Base-by-base conservation (phyloP, 192 early-diverging fungal species). In the Glomus cerebriforme region DNA sequence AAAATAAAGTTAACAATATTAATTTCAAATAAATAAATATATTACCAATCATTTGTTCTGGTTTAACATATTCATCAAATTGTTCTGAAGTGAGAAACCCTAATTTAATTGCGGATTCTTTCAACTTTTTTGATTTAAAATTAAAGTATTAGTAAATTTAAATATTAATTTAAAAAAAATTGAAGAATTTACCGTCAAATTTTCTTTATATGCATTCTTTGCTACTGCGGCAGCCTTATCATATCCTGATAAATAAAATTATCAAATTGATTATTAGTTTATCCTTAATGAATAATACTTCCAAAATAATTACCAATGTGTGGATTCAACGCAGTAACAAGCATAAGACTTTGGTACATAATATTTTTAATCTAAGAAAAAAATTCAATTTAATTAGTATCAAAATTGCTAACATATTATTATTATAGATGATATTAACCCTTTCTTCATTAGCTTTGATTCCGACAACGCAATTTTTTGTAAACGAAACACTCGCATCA, bases 311-410 rank as follows among this genome's bases (percentile, higher is more conserved):
- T 81, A 81, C 97, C 98, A 87, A 99, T 98, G 82, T 98, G 88
- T 39, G 96, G 96, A 90, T 99, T 99, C 58, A 99, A 89, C 24
- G 98, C 97, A 73, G 98, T 99, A 66, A 99, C 98, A 80, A 99
- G 91, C 98, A 99, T 98, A 71, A 98, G 87, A 49, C 92, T 95
- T 86, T 98, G 94, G 73, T 98, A 90, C 86, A 98, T 91, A 81
- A 97, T 90, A 66, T 84, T 83, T 58, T 90, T 87, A 86, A 99
- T 98, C 81, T 92, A 35, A 22, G 39, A 24, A 27, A 26, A 43
- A 64, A 5, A 39, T 29, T 10, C n/a, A n/a, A n/a, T n/a, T 37
- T 6, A 22, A 59, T 27, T 37, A 37, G 12, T 34, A 49, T 59
- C 9, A 12, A 22, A 26, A 24, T 39, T 71, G 19, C 1, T 22